phyloP scores from a whole-genome alignment of 2,329 filamentous ascomycete genomes.

The Calonectria honghensis region DNA sequence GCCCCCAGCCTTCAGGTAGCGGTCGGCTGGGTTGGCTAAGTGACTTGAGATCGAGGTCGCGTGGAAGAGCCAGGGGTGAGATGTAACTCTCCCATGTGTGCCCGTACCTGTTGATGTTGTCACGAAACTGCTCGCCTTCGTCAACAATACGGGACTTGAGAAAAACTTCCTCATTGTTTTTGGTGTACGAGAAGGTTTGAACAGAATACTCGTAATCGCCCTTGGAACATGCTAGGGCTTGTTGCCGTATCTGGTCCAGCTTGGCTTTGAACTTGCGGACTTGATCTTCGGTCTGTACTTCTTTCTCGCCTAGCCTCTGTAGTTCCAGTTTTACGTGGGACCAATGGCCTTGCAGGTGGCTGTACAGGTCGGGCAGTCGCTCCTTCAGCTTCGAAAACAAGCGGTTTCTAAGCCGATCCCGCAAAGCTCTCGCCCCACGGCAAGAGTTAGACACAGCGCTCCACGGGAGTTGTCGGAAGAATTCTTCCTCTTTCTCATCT shows the following conservation, averaged over 20 bases:
- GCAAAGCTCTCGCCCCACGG: background rate
- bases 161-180: background rate
- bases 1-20: background rate
- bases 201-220: background rate
- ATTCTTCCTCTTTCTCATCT: background rate
- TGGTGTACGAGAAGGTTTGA: background rate
- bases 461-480: background rate
- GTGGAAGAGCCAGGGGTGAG: background rate
- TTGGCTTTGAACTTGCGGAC: background rate
- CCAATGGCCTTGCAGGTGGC: background rate
- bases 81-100: slow-evolving; percentile 1
- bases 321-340: background rate
- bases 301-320: background rate
- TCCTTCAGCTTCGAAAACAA: slow-evolving; percentile 1
- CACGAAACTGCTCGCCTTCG: background rate
- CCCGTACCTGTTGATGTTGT: background rate
- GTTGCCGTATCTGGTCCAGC: background rate
- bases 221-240: background rate
- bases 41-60: background rate
- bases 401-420: background rate
- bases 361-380: background rate
- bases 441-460: background rate
- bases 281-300: background rate
- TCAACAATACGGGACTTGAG: background rate
- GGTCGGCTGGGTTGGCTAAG: background rate